Evolutionary conservation across 2,329 filamentous ascomycete species (phyloP), one percentile per base, ranked within the genome.

Genomic region (Beauveria sp.): DNA sequence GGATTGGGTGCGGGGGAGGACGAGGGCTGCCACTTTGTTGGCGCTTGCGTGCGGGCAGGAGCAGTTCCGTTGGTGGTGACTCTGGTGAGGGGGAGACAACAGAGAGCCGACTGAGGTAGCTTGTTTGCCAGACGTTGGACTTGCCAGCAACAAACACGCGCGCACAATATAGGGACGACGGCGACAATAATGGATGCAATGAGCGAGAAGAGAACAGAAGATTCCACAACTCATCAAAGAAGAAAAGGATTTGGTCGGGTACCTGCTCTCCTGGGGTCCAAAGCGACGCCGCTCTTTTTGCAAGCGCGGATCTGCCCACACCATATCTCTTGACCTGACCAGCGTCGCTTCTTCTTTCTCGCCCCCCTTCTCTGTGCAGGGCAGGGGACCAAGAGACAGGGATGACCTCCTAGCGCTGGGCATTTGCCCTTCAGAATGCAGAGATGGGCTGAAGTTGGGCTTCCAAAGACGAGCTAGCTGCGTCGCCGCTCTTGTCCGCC

Each of bases 401-500:
- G 58, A 31, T 43, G 14, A 18, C 28, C 22, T 46, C 40, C 26
- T 53, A 60, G 50, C 40, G 58, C 40, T 38, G 45, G 40, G 38
- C 48, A 26, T 18, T 45, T 22, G 26, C 48, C 48, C 58, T 54
- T 50, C 16, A 7, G 28, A 42, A 53, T 48, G 18, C 31, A 46
- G 40, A 53, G 58, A 60, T 60, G 48, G 58, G 49, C 58, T 60
- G 26, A 54, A 54, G 26, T 38, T 54, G 40, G 26, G 57, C 26
- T n/a, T 45, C 57, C 40, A 60, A 60, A 52, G 49, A 40, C 40
- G 58, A 60, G 40, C 50, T 60, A 60, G 48, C 26, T 60, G 34
- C 48, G 48, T 26, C 56, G 46, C 56, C 46, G 45, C 56, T 59
- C 45, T 51, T 51, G 53, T 34, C 42, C 16, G 9, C 26, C 42